Percentiles rank a stretch among this genome's conserved stretches.
Evolutionary conservation across 2,329 filamentous ascomycete genomes (phyloP).

Genomic region (Penicillium italicum): DNA sequence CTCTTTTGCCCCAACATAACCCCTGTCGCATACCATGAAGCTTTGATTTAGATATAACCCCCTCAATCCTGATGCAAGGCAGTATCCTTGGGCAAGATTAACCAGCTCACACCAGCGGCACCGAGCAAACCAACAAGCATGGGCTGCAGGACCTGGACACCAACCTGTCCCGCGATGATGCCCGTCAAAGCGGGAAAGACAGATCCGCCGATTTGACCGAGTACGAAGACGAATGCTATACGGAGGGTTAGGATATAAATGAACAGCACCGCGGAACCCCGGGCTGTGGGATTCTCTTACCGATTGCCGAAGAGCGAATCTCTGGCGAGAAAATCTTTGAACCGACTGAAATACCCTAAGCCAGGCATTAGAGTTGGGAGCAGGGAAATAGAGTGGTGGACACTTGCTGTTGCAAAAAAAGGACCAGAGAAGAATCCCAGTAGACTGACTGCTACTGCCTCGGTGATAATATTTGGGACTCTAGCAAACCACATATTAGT

Average conservation of each 20-base stretch:
- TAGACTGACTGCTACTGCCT: conserved; percentile 53
- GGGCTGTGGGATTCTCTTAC: conserved; percentile 17
- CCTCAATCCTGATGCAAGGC: conserved; percentile 23
- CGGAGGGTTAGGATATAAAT: background rate
- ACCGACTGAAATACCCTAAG: conserved; percentile 48
- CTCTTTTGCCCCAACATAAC: background rate
- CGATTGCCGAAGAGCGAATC: conserved; percentile 48
- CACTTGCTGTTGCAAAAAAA: conserved; percentile 53
- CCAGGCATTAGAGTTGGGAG: background rate
- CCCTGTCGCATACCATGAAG: background rate
- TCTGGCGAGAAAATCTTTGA: conserved; percentile 51
- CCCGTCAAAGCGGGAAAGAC: conserved; percentile 57
- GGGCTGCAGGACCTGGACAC: conserved; percentile 52
- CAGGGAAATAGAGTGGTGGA: background rate
- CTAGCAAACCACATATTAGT: conserved; percentile 7
- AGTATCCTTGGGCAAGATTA: conserved; percentile 33
- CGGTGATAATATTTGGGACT: conserved; percentile 47
- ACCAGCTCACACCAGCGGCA: conserved; percentile 48
- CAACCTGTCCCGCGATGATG: conserved; percentile 45
- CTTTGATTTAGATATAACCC: background rate
- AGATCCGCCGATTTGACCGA: conserved; percentile 55
- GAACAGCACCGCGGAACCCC: background rate
- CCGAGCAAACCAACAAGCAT: conserved; percentile 50
- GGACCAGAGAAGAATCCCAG: conserved; percentile 59
- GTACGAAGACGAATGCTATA: conserved; percentile 52